phyloP scores from a whole-genome alignment of 306 rosid species.

The Ziziphus jujuba region DNA sequence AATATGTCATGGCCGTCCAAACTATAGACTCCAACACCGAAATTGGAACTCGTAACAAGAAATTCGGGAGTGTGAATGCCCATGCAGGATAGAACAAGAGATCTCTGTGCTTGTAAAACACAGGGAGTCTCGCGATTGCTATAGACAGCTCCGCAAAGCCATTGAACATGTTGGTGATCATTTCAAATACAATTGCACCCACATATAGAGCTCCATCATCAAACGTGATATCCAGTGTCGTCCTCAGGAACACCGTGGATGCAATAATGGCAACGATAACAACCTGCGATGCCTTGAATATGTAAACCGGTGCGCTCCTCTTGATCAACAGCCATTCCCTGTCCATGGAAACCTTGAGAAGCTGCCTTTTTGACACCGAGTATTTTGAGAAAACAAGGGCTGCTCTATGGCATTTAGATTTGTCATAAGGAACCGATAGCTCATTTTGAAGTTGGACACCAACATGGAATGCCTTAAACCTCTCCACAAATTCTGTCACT shows the following conservation, averaged over 20 bases:
- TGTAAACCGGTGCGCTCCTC: constrained; percentile 59
- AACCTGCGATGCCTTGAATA: constrained; percentile 56
- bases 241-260: constrained; percentile 55
- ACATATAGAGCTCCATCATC: constrained; percentile 34
- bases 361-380: constrained; percentile 46
- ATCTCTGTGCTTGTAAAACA: constrained; percentile 31
- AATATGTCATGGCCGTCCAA: constrained; percentile 37
- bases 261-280: constrained; percentile 46
- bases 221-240: constrained; percentile 34
- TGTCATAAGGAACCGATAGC: constrained; percentile 44
- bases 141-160: constrained; percentile 30
- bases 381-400: constrained; percentile 56
- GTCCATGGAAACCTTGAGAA: constrained; percentile 53
- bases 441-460: constrained; percentile 39
- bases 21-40: constrained; percentile 25
- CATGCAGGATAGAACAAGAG: constrained; percentile 31
- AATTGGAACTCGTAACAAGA: constrained; percentile 29
- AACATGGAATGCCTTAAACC: constrained; percentile 49
- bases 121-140: constrained; percentile 30
- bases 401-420: constrained; percentile 45
- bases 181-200: constrained; percentile 56
- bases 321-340: constrained; percentile 62
- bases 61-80: constrained; percentile 31
- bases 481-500: constrained; percentile 48
- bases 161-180: constrained; percentile 47